Evolutionary conservation across 352 stramenopile genomes (phyloP).

Genomic region (Phytophthora pistaciae): DNA sequence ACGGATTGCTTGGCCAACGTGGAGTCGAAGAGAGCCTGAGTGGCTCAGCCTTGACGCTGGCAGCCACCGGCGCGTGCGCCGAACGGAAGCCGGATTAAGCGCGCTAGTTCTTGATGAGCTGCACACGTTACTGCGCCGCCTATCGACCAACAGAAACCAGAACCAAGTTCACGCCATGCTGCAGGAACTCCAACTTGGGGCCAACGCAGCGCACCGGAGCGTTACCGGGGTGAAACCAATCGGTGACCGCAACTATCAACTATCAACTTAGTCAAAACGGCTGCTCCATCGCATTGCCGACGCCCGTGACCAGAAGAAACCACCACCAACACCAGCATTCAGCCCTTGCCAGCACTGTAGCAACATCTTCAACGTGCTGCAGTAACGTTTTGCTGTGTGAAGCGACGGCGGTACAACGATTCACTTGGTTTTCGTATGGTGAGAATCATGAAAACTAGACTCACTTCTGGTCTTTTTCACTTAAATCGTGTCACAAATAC

Average conservation of each 20-base stretch:
- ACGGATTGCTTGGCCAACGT: neutral
- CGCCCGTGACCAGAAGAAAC: constrained; percentile 11
- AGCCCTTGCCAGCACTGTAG: too few relatives aligned
- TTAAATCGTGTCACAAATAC: neutral
- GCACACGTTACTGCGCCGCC: constrained; percentile 12
- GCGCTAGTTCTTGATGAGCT: constrained; percentile 14
- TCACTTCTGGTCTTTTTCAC: neutral
- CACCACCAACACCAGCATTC: neutral
- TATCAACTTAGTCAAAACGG: constrained; percentile 17
- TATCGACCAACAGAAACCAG: constrained; percentile 1
- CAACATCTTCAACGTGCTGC: too few relatives aligned
- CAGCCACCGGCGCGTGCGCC: constrained; percentile 5
- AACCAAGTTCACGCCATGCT: neutral
- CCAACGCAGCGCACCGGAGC: neutral
- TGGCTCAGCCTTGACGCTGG: too few relatives aligned
- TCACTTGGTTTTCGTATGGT: neutral
- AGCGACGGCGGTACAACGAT: neutral
- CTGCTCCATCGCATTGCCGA: constrained; percentile 16
- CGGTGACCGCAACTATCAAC: neutral
- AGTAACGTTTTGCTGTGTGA: neutral
- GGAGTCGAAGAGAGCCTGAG: neutral
- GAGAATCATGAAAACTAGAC: neutral
- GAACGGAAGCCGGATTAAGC: constrained; percentile 12
- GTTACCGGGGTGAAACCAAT: neutral
- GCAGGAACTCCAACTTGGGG: too few relatives aligned